Percentiles rank a stretch among this genome's conserved stretches.
Evolutionary conservation across 768 basidiomycete species (phyloP).

Genomic region (Tylopilus sp.): DNA sequence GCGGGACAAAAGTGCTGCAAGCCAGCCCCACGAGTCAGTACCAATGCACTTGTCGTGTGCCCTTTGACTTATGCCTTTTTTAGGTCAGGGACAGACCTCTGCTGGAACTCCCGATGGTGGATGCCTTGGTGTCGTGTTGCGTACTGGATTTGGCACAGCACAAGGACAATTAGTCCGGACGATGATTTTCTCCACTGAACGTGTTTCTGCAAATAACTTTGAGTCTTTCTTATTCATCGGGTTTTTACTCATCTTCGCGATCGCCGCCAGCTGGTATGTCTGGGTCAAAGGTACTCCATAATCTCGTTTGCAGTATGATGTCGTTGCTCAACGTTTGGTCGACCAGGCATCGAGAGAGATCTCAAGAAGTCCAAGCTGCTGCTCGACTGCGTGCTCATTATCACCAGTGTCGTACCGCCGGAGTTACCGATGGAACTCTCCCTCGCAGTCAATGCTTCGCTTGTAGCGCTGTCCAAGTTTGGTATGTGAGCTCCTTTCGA

Average conservation of each 20-base stretch:
- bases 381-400: conserved; percentile 92
- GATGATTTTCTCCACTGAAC: conserved; percentile 98
- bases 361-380: conserved; percentile 94
- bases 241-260: conserved; percentile 94
- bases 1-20: conserved; percentile 96
- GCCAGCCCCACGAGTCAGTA: conserved; percentile 47
- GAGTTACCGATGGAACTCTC: conserved; percentile 98
- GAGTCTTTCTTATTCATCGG: conserved; percentile 98
- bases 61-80: not conserved
- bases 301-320: not conserved
- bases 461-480: conserved; percentile 90
- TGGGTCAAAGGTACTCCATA: conserved; percentile 80
- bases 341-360: conserved; percentile 80
- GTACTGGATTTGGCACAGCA: conserved; percentile 96
- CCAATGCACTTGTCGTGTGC: not conserved
- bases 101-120: conserved; percentile 85
- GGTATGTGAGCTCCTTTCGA: conserved; percentile 45
- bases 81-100: conserved; percentile 33
- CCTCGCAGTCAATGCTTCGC: conserved; percentile 90
- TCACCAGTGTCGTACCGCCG: conserved; percentile 96
- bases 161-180: conserved; percentile 97
- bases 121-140: conserved; percentile 87
- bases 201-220: conserved; percentile 92
- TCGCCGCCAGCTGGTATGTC: conserved; percentile 97
- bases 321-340: conserved; percentile 5